Evolutionary conservation across 768 basidiomycete genomes (phyloP), one percentile per base, ranked within the genome.

Genomic region (Cubamyces lactineus): DNA sequence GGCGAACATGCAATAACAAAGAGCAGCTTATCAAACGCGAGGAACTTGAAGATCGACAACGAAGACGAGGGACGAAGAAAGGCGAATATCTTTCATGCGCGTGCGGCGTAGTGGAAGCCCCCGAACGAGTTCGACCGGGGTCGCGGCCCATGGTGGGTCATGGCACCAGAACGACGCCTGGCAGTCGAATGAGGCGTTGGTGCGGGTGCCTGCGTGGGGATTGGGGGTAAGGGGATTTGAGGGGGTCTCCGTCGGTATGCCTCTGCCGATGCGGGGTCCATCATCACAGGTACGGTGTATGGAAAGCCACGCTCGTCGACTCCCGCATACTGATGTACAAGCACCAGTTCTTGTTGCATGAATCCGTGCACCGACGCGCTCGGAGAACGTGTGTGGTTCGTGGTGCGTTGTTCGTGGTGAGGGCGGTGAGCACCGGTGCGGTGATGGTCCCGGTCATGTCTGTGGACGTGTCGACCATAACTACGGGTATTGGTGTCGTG

Each of bases 51-150:
- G n/a, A n/a, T 7, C 45, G 24, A 26, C 23, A 49, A 28, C 15
- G 23, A 21, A 21, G 17, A 23, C 9, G 17, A 28, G 28, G 21
- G 23, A 46, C 8, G 21, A 19, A 12, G 23, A 46, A 12, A 19
- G 12, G 21, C 21, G 11, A 26, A 26, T 21, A 21, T 12, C 6
- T 7, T 2, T 21, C 5, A 13, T 4, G 15, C 21, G 12, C 26
- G 49, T 17, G 46, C 45, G 13, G 56, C 34, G 16, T 23, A 21
- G n/a, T 28, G 30, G 57, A 41, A 57, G 19, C 57, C 57, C 9
- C 57, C 47, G n/a, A 57, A 57, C 7, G 57, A 57, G 48, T 57
- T 57, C 2, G 57, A 57, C 24, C 57, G 48, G 13, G 57, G 57
- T 9, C 57, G 57, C 1, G 48, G 57, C 5, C 23, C 47, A 26